Evolutionary conservation across 2,329 filamentous ascomycete genomes (phyloP).

Genomic region (Balansia obtecta): DNA sequence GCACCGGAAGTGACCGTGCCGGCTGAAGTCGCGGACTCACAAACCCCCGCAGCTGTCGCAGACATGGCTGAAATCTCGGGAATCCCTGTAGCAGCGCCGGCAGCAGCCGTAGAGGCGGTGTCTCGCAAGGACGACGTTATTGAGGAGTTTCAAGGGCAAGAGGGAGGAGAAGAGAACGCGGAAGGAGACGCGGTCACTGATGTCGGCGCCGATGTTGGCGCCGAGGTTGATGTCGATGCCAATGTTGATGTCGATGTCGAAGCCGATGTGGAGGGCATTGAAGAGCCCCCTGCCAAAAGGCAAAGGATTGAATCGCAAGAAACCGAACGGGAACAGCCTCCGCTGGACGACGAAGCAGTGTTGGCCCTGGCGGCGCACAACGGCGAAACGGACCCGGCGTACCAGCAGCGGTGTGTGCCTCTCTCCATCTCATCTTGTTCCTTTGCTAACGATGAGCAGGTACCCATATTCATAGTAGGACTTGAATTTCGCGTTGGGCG

Average conservation of each 20-base stretch:
- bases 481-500: too few relatives aligned
- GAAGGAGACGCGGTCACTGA: background rate
- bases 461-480: too few relatives aligned
- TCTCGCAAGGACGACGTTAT: constrained; percentile 5
- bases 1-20: background rate
- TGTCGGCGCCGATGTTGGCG: constrained; percentile 4
- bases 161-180: background rate
- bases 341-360: constrained; percentile 35
- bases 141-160: constrained; percentile 4
- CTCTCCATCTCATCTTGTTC: background rate
- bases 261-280: constrained; percentile 15
- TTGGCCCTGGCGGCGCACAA: constrained; percentile 34
- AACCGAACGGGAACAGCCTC: constrained; percentile 18
- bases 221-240: constrained; percentile 11
- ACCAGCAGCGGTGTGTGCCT: constrained; percentile 28
- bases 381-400: constrained; percentile 24
- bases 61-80: background rate
- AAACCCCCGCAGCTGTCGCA: background rate
- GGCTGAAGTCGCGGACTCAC: background rate
- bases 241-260: constrained; percentile 6
- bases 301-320: constrained; percentile 22
- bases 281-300: constrained; percentile 29
- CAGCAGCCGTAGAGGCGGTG: background rate
- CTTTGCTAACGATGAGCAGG: background rate
- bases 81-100: background rate